phyloP scores from a whole-genome alignment of 2,329 filamentous ascomycete species.

The Nothophoma quercina region DNA sequence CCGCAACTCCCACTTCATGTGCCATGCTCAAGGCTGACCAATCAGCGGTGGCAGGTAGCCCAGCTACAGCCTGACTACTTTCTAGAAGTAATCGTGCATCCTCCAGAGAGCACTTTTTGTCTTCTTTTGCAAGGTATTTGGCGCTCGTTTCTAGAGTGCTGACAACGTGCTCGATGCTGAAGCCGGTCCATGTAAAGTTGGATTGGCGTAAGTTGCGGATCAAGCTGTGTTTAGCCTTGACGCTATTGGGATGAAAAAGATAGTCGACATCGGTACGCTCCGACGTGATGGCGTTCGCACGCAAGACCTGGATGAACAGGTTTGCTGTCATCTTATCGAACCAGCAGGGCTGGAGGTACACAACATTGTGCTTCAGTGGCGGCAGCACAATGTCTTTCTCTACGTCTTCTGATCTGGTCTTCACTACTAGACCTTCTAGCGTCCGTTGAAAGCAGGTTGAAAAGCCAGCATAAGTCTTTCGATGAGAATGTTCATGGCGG shows the following conservation, averaged over 20 bases:
- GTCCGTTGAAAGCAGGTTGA: conserved; percentile 70
- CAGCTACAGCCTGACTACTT: conserved; percentile 71
- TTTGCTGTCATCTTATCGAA: conserved; percentile 87
- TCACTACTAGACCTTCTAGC: conserved; percentile 80
- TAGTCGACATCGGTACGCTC: conserved; percentile 86
- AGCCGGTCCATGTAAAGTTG: conserved; percentile 87
- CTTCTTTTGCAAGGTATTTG: conserved; percentile 70
- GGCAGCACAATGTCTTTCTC: conserved; percentile 71
- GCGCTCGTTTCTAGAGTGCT: conserved; percentile 71
- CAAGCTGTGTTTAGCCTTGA: conserved; percentile 70
- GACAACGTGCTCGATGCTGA: conserved; percentile 67
- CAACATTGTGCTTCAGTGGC: conserved; percentile 72
- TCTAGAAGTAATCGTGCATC: conserved; percentile 69
- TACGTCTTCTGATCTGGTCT: conserved; percentile 78
- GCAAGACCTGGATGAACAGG: conserved; percentile 82
- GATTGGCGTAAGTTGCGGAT: conserved; percentile 82
- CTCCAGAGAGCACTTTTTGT: conserved; percentile 64
- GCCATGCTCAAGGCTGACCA: conserved; percentile 73
- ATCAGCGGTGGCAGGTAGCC: conserved; percentile 65
- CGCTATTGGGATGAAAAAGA: conserved; percentile 81
- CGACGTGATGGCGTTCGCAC: conserved; percentile 87
- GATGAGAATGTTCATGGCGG: conserved; percentile 56
- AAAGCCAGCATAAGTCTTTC: conserved; percentile 63
- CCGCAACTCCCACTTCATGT: conserved; percentile 79
- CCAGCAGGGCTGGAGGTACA: conserved; percentile 80